These are phyloP conservation scores for Curvularia eragrostidis DNA, from an alignment of 2,329 filamentous ascomycete genomes.

Conservation along the genomic window DNA sequence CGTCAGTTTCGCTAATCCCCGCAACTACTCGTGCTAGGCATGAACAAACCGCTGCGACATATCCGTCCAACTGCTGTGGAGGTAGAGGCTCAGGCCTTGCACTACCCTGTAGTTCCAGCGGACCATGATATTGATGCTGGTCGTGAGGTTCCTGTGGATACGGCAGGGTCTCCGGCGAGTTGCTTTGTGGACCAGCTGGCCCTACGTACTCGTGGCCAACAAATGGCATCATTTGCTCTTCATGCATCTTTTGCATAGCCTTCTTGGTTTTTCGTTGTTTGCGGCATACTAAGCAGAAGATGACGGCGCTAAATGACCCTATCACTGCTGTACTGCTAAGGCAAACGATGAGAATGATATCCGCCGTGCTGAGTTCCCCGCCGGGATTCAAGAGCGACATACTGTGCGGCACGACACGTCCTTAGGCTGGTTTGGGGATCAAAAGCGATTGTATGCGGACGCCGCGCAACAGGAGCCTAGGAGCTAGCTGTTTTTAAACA, in stretches of 20 bases:
- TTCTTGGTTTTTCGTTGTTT: conserved; percentile 18
- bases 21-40: no score
- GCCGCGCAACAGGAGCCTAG: neutral
- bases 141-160: neutral
- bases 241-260: conserved; percentile 15
- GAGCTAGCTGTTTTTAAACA: conserved; percentile 2
- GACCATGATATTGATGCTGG: conserved; percentile 5
- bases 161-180: neutral
- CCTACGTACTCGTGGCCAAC: conserved; percentile 3
- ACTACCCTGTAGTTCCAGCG: conserved; percentile 18
- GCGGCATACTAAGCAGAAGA: conserved; percentile 16
- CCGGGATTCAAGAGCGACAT: conserved; percentile 20
- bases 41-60: conserved; percentile 9
- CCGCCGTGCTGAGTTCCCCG: conserved; percentile 4
- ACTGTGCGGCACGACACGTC: neutral
- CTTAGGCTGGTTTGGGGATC: neutral
- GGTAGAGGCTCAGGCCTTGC: neutral
- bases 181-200: conserved; percentile 5
- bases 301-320: conserved; percentile 12
- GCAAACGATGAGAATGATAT: conserved; percentile 4
- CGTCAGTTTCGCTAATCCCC: neutral
- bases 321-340: conserved; percentile 3
- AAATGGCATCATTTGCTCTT: conserved; percentile 11
- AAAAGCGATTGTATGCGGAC: neutral
- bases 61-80: conserved; percentile 19